A percentile compares a stretch with the other conserved stretches of the same genome.
phyloP scores from a whole-genome alignment of 371 early-diverging fungal genomes.

The Rhizopus sp. region DNA sequence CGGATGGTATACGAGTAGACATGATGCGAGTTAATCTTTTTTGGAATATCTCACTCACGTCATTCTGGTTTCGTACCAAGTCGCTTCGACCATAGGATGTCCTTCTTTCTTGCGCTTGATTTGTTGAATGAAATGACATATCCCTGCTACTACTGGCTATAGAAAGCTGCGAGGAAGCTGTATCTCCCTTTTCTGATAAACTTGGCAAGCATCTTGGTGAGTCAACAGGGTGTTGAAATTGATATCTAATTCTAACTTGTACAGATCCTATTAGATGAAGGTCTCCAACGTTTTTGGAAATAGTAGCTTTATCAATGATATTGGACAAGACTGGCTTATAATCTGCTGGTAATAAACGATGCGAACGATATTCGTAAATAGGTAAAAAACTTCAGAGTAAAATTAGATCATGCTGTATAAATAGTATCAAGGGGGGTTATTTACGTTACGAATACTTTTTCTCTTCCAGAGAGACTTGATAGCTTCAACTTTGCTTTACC shows the following conservation, averaged over 20 bases:
- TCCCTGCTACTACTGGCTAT: background rate
- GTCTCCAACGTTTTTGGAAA: conserved; percentile 14
- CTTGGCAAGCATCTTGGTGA: background rate
- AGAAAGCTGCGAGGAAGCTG: background rate
- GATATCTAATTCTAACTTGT: conserved; percentile 41
- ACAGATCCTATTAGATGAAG: conserved; percentile 34
- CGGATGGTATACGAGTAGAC: conserved; percentile 29
- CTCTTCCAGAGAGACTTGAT: conserved; percentile 14
- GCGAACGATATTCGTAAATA: conserved; percentile 28
- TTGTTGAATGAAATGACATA: background rate
- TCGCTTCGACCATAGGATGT: conserved; percentile 36
- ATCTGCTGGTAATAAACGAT: conserved; percentile 20
- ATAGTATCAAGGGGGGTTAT: background rate
- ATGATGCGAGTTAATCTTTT: conserved; percentile 28
- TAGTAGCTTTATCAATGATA: conserved; percentile 4
- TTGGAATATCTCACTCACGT: conserved; percentile 28
- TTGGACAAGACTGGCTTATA: conserved; percentile 7
- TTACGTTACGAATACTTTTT: conserved; percentile 29
- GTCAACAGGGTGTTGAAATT: conserved; percentile 27
- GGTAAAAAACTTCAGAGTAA: conserved; percentile 26
- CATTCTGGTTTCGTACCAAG: conserved; percentile 28
- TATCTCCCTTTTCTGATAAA: background rate
- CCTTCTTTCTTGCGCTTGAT: conserved; percentile 1
- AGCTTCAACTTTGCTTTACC: conserved; percentile 37
- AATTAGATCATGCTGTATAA: background rate